Evolutionary conservation across 2,329 filamentous ascomycete species (phyloP), one percentile per base, ranked within the genome.

Genomic region (Colletotrichum chlorophyti): DNA sequence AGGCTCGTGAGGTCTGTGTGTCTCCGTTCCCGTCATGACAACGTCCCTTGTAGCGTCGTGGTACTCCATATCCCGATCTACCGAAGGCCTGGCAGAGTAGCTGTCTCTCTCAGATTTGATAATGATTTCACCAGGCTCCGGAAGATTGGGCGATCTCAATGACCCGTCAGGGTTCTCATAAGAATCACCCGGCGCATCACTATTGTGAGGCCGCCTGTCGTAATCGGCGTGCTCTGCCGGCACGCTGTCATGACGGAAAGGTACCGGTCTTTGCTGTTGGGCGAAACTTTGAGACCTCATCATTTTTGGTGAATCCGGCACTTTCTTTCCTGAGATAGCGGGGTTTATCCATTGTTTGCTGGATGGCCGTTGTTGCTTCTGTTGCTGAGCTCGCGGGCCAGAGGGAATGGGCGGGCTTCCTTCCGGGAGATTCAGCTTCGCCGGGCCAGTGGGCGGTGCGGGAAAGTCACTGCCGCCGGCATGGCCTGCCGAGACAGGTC

Each of bases 321-420:
- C 69, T 57, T 81, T 81, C 67, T 80, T 83, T 5, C 63, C 66
- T 5, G 63, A 63, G 6, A 82, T 64, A 24, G 76, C 79, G 4
- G 82, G 80, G 47, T 84, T 84, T 55, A 83, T 81, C 83, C 83
- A 86, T 68, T 85, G 83, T 64, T 84, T 85, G 66, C 82, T 85
- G 0, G 81, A 82, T 14, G 80, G 77, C 6, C 82, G 78, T 58
- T 74, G 71, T 19, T 64, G 76, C 41, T 76, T 75, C 43, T 75
- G 74, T 55, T 78, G 80, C 58, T 83, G 82, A 14, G 79, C 78
- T 31, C 83, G 79, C 29, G 83, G 83, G 9, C 82, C 83, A 3
- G 81, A 74, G 3, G 83, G 82, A 43, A 85, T 82, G 6, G 77
- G 69, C 8, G 78, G 76, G 53, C 76, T 78, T 19, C 79, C 77